Percentiles rank a stretch among this genome's conserved stretches.
Conservation (phyloP, 2,329 filamentous ascomycete species). For the Incumbomyces delicatus region DNA sequence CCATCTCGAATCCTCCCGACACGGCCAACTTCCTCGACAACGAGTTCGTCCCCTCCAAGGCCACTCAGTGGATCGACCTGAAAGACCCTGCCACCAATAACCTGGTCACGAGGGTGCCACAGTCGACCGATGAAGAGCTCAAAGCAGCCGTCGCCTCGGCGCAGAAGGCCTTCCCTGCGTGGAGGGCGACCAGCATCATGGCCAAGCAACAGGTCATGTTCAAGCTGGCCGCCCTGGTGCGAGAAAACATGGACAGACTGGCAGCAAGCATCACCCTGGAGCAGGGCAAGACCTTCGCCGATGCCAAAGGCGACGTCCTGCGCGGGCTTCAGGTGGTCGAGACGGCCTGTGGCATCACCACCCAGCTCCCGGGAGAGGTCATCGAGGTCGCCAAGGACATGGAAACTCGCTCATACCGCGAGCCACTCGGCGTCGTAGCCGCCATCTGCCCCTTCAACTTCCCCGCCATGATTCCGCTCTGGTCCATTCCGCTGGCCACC, state of each 20-base stretch:
- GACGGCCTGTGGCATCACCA: constrained; percentile 58
- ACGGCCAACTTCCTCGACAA: constrained; percentile 58
- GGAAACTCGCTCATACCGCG: constrained; percentile 57
- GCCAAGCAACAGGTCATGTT: constrained; percentile 56
- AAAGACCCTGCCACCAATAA: constrained; percentile 58
- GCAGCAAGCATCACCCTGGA: constrained; percentile 57
- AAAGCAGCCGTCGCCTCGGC: constrained; percentile 53
- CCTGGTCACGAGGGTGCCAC: constrained; percentile 54
- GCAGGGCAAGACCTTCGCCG: constrained; percentile 59
- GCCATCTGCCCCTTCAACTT: constrained; percentile 62
- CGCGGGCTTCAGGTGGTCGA: constrained; percentile 58
- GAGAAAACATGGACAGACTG: constrained; percentile 55
- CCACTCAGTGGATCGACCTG: constrained; percentile 54
- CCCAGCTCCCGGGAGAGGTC: constrained; percentile 56
- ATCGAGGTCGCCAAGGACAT: constrained; percentile 62
- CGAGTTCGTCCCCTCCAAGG: constrained; percentile 48
- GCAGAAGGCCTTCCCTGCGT: constrained; percentile 52
- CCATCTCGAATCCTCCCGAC: constrained; percentile 45
- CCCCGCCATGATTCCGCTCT: constrained; percentile 61
- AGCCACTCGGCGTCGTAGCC: constrained; percentile 55
- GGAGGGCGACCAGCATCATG: constrained; percentile 52
- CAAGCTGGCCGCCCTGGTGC: constrained; percentile 54
- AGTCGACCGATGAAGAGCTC: constrained; percentile 56
- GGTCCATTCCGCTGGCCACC: constrained; percentile 56
- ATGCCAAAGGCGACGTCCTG: constrained; percentile 57